Conservation (phyloP, 345 rosid species). For the Anacardium occidentale region DNA sequence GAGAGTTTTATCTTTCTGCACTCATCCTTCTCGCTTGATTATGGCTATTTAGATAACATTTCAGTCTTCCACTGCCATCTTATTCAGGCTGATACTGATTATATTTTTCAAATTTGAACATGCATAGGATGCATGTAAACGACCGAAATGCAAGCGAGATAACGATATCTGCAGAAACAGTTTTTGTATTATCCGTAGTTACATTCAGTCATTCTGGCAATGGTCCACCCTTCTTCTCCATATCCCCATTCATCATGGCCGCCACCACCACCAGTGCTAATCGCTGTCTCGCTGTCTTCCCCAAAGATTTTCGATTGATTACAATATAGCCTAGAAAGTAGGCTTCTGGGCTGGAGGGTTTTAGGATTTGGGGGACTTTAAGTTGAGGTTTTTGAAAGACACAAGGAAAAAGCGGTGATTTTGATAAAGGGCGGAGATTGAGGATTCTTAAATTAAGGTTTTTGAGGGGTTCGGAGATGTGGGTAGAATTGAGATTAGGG, state of each 20-base stretch:
- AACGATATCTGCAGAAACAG: too few relatives aligned
- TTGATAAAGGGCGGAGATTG: constrained; percentile 12
- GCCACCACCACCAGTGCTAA: constrained; percentile 29
- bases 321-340: constrained; percentile 31
- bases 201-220: constrained; percentile 78
- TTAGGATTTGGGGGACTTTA: constrained; percentile 14
- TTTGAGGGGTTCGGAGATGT: neutral
- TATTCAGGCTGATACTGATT: too few relatives aligned
- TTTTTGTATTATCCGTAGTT: too few relatives aligned
- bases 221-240: constrained; percentile 41
- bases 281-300: constrained; percentile 42
- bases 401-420: constrained; percentile 5
- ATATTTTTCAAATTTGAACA: too few relatives aligned
- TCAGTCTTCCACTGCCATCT: too few relatives aligned
- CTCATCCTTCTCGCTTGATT: neutral
- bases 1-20: neutral
- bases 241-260: constrained; percentile 42
- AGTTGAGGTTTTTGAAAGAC: constrained; percentile 9
- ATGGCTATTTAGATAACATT: too few relatives aligned
- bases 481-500: constrained; percentile 26
- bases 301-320: constrained; percentile 44
- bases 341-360: constrained; percentile 10
- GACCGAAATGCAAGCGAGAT: too few relatives aligned
- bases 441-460: constrained; percentile 24
- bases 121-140: too few relatives aligned